Conservation (phyloP, 2,329 filamentous ascomycete genomes). For the Teratosphaeria nubilosa region DNA sequence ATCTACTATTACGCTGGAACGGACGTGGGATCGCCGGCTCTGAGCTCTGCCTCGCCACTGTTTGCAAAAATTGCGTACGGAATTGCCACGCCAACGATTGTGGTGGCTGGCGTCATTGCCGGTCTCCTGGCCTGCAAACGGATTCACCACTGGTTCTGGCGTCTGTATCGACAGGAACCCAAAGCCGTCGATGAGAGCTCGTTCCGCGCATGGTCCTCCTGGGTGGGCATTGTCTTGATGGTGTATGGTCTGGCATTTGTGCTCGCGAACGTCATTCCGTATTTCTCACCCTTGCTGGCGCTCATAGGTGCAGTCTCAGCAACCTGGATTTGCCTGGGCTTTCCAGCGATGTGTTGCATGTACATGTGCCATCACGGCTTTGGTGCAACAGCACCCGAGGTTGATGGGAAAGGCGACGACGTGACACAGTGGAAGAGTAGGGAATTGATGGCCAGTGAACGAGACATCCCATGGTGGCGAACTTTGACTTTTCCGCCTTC, state of each 20-base stretch:
- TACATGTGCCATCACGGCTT: background rate
- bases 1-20: slow-evolving; percentile 57
- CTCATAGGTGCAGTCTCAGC: slow-evolving; percentile 52
- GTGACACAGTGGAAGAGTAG: background rate
- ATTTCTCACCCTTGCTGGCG: slow-evolving; percentile 57
- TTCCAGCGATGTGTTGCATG: background rate
- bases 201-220: slow-evolving; percentile 32
- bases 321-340: slow-evolving; percentile 37
- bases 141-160: slow-evolving; percentile 54
- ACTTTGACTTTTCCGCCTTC: background rate
- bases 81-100: slow-evolving; percentile 59
- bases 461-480: background rate
- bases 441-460: background rate
- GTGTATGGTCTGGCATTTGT: slow-evolving; percentile 57
- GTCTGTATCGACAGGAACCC: slow-evolving; percentile 42
- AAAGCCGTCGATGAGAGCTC: slow-evolving; percentile 5
- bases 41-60: slow-evolving; percentile 47
- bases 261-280: slow-evolving; percentile 60
- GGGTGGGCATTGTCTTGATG: slow-evolving; percentile 46
- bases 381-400: background rate
- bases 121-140: slow-evolving; percentile 57
- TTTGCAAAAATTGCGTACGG: slow-evolving; percentile 57
- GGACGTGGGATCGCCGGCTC: slow-evolving; percentile 52
- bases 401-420: background rate
- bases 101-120: slow-evolving; percentile 61